Percentiles rank a stretch among this genome's conserved stretches.
phyloP scores from a whole-genome alignment of 352 stramenopile species.

The Plasmopara muralis region DNA sequence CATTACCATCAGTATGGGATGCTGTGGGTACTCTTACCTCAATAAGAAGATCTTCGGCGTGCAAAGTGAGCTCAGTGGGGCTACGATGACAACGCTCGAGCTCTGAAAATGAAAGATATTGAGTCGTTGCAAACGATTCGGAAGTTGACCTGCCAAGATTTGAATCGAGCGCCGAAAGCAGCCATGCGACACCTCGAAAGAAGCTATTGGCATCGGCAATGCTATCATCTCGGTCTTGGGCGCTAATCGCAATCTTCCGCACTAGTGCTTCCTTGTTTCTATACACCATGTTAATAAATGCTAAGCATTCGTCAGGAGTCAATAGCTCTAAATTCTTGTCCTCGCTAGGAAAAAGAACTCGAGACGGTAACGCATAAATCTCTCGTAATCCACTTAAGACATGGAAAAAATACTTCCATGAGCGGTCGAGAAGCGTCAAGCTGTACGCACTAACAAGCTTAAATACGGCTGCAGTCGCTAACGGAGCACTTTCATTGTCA shows the following conservation, averaged over 20 bases:
- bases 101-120: constrained; percentile 20
- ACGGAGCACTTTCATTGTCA: constrained; percentile 56
- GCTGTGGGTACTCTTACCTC: constrained; percentile 19
- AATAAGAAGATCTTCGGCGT: constrained; percentile 46
- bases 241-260: constrained; percentile 34
- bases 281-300: constrained; percentile 54
- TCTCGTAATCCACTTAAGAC: constrained; percentile 51
- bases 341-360: constrained; percentile 34
- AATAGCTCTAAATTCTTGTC: constrained; percentile 33
- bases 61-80: constrained; percentile 35
- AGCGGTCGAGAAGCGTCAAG: constrained; percentile 36
- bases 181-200: constrained; percentile 68
- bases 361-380: constrained; percentile 49
- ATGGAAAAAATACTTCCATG: constrained; percentile 66
- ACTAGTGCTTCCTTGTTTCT: constrained; percentile 53
- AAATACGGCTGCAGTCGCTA: constrained; percentile 62
- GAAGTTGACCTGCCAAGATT: constrained; percentile 23
- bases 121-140: constrained; percentile 9
- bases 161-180: constrained; percentile 61
- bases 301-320: constrained; percentile 37
- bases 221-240: constrained; percentile 23
- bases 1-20: constrained; percentile 6
- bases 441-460: constrained; percentile 63
- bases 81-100: constrained; percentile 28
- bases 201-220: constrained; percentile 33